Base-by-base conservation (phyloP, 352 stramenopile genomes). In the Phytophthora pisi region DNA sequence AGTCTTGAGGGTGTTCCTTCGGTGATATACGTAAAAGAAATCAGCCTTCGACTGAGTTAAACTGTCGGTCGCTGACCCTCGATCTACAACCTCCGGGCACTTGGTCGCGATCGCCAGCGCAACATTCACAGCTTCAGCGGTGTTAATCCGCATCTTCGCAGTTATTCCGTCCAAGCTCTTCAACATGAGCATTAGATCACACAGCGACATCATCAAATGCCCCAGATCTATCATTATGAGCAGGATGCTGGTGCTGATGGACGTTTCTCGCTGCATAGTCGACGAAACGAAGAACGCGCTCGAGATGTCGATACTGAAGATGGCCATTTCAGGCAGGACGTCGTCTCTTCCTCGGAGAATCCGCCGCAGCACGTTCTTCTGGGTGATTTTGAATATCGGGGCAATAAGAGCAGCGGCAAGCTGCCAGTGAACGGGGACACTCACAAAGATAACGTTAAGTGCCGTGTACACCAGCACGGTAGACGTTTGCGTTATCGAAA, bases 271-370 rank as follows among this genome's bases (percentile, higher is more conserved):
- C 43, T 82, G 65, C 67, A 88, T 81, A 16, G 62, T 77, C 7
- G 67, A 68, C 2, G 77, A 64, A 13, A 86, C 66, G 13, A 72
- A 88, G 3, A 88, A 56, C 13, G 79, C 51, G 38, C 81, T 77
- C 49, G 78, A 83, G 34, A 88, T 59, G 24, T 88, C 72, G 52
- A 81, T 68, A 23, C 74, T 81, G 55, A 88, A 81, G 5, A 84
- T 66, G 15, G 84, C 58, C 15, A 76, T 61, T 49, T 86, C 65
- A 0, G 77, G 69, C 43, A 77, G 76, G n/a, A 68, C 11, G 53
- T 82, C 72, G 8, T 74, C 46, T 52, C 61, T 66, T 2, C 59
- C 64, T 13, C 23, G 23, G 10, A 68, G 52, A 54, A 50, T 46
- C 46, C 45, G 58, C 28, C 51, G 57, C 20, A 72, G n/a, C 6